These are phyloP conservation scores for Cercospora sp. DNA, from an alignment of 2,329 filamentous ascomycete genomes.

Conservation along the genomic window DNA sequence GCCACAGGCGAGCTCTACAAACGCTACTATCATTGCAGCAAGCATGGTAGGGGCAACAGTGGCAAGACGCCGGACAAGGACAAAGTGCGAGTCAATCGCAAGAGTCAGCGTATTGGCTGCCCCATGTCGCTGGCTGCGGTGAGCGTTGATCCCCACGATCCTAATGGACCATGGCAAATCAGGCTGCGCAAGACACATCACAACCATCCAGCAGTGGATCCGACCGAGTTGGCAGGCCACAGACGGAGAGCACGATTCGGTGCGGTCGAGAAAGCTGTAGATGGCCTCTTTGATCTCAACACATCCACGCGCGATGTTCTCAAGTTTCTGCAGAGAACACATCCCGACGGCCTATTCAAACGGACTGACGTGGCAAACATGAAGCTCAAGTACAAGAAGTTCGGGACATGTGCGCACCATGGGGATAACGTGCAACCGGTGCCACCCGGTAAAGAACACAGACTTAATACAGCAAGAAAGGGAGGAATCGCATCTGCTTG, in stretches of 20 bases:
- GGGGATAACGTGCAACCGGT: constrained; percentile 6
- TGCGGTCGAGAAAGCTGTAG: constrained; percentile 36
- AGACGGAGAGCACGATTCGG: constrained; percentile 34
- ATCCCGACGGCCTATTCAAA: constrained; percentile 38
- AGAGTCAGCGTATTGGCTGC: constrained; percentile 36
- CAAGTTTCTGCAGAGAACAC: constrained; percentile 36
- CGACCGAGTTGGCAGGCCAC: constrained; percentile 34
- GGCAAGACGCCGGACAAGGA: constrained; percentile 30
- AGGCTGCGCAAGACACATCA: constrained; percentile 38
- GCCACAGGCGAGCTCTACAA: constrained; percentile 37
- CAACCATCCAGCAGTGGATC: constrained; percentile 37
- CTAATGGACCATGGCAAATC: constrained; percentile 37
- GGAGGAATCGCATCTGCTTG: constrained; percentile 31
- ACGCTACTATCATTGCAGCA: constrained; percentile 39
- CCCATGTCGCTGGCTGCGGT: constrained; percentile 39
- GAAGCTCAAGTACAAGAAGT: constrained; percentile 39
- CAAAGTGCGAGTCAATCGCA: constrained; percentile 32
- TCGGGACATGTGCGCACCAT: constrained; percentile 33
- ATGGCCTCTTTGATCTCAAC: constrained; percentile 38
- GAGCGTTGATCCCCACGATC: constrained; percentile 34
- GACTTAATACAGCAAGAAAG: not conserved
- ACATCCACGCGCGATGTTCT: constrained; percentile 36
- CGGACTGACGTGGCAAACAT: constrained; percentile 40
- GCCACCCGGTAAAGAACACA: not conserved
- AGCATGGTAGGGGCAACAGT: constrained; percentile 35